Evolutionary conservation across 805 yeast genomes (phyloP), one percentile per base, ranked within the genome.

Genomic region (Zygotorulaspora sp.): DNA sequence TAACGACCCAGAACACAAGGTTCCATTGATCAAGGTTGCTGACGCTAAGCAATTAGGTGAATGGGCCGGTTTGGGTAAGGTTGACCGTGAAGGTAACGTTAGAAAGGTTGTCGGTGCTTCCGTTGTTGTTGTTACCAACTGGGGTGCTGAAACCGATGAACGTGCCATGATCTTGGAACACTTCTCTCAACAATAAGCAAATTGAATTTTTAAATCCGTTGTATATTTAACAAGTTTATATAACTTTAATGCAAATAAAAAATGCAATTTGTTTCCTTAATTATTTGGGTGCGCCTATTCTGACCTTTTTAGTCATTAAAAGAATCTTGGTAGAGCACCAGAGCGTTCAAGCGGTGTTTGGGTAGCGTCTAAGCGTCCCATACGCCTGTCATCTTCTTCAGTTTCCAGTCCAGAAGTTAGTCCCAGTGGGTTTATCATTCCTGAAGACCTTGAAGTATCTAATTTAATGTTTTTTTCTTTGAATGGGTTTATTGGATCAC

Each of bases 21-120:
- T 90, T 61, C 97, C 98, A 65, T 79, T 92, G 74, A 84, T 92
- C 83, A 92, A 92, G 84, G 97, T 92, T 62, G 85, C 97, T 63
- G 98, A 92, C 70, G 96, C 97, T 68, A 92, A 92, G 83, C 85
- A 87, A 78, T 82, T 92, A 70, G 99, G 99, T 81, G 97, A 92
- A 80, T 92, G 98, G 98, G 97, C 97, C 67, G 98, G 98, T 84
- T 80, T 92, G 62, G 92, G 96, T 79, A 87, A 88, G 77, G 82
- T 90, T 66, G 97, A 92, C 94, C 87, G 96, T 77, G 97, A 92
- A 66, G 99, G 98, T 77, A 88, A 90, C 80, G 96, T 97, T 76
- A 88, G 97, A 81, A 92, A 92, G 87, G 97, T 92, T 65, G 98
- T 92, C 71, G 98, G 98, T 77, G 95, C 96, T 74, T 89, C 97